phyloP scores from a whole-genome alignment of 371 early-diverging fungal genomes.

The Rhizopus microsporus region DNA sequence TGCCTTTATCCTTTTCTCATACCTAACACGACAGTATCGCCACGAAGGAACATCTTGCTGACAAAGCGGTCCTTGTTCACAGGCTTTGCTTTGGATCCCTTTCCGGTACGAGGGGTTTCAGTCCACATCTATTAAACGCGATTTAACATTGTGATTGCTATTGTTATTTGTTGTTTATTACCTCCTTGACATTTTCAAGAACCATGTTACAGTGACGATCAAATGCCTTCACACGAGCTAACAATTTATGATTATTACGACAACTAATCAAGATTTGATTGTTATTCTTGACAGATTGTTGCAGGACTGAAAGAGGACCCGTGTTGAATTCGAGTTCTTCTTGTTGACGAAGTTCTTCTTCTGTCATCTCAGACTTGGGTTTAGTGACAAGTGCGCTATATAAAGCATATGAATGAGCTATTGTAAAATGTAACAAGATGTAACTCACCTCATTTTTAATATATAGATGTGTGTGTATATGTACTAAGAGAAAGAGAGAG shows the following conservation, averaged over 20 bases:
- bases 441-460: conserved; percentile 1
- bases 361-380: conserved; percentile 85
- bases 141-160: neutral
- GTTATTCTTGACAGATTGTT: conserved; percentile 94
- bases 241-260: conserved; percentile 95
- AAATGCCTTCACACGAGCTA: conserved; percentile 98
- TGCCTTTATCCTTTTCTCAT: conserved; percentile 10
- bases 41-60: conserved; percentile 96
- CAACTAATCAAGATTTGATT: conserved; percentile 94
- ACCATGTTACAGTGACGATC: conserved; percentile 99
- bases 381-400: conserved; percentile 41
- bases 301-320: conserved; percentile 95
- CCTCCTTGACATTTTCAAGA: conserved; percentile 97
- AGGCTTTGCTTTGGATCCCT: conserved; percentile 92
- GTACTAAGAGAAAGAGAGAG: neutral
- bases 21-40: conserved; percentile 94
- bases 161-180: conserved; percentile 25
- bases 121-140: conserved; percentile 88
- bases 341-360: conserved; percentile 87
- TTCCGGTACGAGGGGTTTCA: conserved; percentile 87
- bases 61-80: conserved; percentile 98
- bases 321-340: conserved; percentile 97
- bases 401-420: neutral
- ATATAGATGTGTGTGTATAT: too few species aligned
- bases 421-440: neutral